These are phyloP conservation scores for Mortierella alpina DNA, from an alignment of 192 early-diverging fungal genomes.

Conservation along the genomic window DNA sequence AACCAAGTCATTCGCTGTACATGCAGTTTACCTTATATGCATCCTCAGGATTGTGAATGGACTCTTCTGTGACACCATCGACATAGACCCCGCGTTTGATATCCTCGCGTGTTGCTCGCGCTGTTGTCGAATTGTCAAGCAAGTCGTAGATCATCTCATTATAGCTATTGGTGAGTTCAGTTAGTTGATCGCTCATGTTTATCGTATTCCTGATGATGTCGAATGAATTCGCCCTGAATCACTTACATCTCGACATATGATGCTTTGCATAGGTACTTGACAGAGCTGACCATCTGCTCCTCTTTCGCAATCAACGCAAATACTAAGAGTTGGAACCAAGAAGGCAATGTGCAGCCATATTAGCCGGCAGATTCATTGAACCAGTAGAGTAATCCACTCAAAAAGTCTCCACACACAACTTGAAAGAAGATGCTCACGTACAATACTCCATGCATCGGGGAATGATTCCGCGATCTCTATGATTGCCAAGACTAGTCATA, in stretches of 20 bases:
- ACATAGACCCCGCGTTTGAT: slow-evolving; percentile 76
- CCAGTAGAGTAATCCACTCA: not conserved
- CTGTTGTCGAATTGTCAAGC: slow-evolving; percentile 71
- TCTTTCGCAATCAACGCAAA: slow-evolving; percentile 66
- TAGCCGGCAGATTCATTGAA: not conserved
- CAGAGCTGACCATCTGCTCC: slow-evolving; percentile 59
- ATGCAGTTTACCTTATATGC: slow-evolving; percentile 59
- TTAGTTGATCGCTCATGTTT: not conserved
- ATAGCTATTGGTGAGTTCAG: slow-evolving; percentile 58
- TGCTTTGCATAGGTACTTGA: slow-evolving; percentile 83
- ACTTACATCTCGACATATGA: slow-evolving; percentile 87
- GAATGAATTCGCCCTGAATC: not conserved
- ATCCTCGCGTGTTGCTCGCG: slow-evolving; percentile 71
- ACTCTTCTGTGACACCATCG: slow-evolving; percentile 73
- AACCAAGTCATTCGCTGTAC: not conserved
- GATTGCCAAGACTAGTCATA: slow-evolving; percentile 74
- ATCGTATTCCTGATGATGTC: not conserved
- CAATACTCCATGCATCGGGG: slow-evolving; percentile 70
- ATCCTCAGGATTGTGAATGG: slow-evolving; percentile 68
- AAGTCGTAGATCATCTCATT: slow-evolving; percentile 93
- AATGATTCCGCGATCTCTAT: slow-evolving; percentile 74
- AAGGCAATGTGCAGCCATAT: not conserved
- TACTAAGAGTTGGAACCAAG: slow-evolving; percentile 27
- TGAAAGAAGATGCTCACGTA: slow-evolving; percentile 14
- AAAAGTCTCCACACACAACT: not conserved